phyloP scores from a whole-genome alignment of 352 stramenopile genomes.

The Phytophthora lateralis region DNA sequence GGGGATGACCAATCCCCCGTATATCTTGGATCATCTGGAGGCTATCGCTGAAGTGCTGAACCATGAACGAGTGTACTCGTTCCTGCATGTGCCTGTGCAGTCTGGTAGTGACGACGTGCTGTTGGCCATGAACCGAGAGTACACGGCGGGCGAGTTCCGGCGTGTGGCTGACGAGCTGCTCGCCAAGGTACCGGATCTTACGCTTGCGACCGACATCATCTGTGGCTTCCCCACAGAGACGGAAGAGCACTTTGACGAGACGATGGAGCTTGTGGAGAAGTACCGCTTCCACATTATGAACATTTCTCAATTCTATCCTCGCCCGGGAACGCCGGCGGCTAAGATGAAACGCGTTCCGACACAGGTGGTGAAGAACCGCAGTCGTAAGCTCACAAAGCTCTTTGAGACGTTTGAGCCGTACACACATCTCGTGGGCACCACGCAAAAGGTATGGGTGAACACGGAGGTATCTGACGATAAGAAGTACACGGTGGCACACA shows the following conservation, averaged over 20 bases:
- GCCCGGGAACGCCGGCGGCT: slow-evolving; percentile 89
- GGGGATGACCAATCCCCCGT: slow-evolving; percentile 94
- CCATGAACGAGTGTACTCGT: slow-evolving; percentile 86
- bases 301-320: slow-evolving; percentile 94
- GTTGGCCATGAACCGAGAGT: slow-evolving; percentile 92
- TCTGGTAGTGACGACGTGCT: slow-evolving; percentile 88
- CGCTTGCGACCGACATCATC: slow-evolving; percentile 93
- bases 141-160: slow-evolving; percentile 85
- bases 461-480: slow-evolving; percentile 85
- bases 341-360: slow-evolving; percentile 90
- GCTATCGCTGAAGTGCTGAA: slow-evolving; percentile 82
- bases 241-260: slow-evolving; percentile 89
- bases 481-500: slow-evolving; percentile 86
- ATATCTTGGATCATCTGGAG: slow-evolving; percentile 90
- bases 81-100: slow-evolving; percentile 93
- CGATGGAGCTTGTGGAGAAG: slow-evolving; percentile 84
- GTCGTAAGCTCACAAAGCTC: slow-evolving; percentile 79
- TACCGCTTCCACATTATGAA: slow-evolving; percentile 93
- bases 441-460: slow-evolving; percentile 82
- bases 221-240: slow-evolving; percentile 92
- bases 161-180: slow-evolving; percentile 78
- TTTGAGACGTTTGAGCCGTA: slow-evolving; percentile 90
- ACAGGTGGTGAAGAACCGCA: slow-evolving; percentile 90
- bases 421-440: slow-evolving; percentile 58
- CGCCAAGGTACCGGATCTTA: slow-evolving; percentile 77